Evolutionary conservation across 768 basidiomycete species (phyloP).

Genomic region (Crucibulum laeve): DNA sequence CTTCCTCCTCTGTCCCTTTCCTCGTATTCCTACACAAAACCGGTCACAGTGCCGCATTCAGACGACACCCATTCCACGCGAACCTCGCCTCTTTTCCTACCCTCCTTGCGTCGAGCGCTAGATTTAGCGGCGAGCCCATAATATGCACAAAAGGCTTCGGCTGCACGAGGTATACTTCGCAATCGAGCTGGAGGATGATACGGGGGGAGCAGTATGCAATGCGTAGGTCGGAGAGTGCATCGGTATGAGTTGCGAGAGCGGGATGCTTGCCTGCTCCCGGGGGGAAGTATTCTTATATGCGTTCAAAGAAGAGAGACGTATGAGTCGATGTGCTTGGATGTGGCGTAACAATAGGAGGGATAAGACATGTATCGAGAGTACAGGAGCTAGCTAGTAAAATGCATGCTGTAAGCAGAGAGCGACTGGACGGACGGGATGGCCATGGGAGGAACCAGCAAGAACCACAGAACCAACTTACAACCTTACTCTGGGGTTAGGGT

Average conservation of each 20-base stretch:
- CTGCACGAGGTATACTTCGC: conserved; percentile 57
- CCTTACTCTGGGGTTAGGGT: no score
- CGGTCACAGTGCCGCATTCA: conserved; percentile 60
- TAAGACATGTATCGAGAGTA: no score
- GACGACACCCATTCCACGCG: conserved; percentile 60
- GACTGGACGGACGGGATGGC: no score
- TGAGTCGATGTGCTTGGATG: conserved; percentile 2
- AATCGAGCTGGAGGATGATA: conserved; percentile 53
- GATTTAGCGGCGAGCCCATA: conserved; percentile 68
- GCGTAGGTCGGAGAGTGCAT: conserved; percentile 57
- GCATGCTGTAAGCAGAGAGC: no score
- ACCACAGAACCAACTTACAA: no score
- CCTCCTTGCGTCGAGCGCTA: conserved; percentile 77
- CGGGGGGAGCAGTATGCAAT: conserved; percentile 57
- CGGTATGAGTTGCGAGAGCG: conserved; percentile 28
- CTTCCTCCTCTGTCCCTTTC: no score
- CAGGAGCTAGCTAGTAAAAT: no score
- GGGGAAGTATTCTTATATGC: conserved; percentile 18
- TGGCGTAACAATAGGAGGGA: no score
- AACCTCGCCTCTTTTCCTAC: conserved; percentile 63
- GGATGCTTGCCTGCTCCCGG: conserved; percentile 19
- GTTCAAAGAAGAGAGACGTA: conserved; percentile 13
- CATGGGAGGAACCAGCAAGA: no score
- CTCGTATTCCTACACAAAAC: conserved; percentile 31
- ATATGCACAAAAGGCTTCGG: conserved; percentile 83